phyloP scores from a whole-genome alignment of 2,329 filamentous ascomycete genomes.

The Atkinsonella hypoxylon region DNA sequence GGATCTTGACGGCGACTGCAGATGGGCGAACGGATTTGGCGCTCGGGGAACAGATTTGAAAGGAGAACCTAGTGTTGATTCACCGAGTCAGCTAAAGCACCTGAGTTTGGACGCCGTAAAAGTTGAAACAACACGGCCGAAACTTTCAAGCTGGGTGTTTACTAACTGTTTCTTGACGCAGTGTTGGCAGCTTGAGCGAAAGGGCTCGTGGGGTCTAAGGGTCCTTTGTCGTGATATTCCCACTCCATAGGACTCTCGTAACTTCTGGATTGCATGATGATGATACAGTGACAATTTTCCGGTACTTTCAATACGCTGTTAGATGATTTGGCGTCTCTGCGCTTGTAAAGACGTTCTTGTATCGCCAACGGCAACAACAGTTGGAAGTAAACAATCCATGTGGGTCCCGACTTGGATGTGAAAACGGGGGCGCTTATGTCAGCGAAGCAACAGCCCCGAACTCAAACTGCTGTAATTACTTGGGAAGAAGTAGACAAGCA shows the following conservation, averaged over 20 bases:
- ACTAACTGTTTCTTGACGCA: conserved; percentile 30
- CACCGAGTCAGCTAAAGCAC: conserved; percentile 11
- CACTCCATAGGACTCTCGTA: conserved; percentile 55
- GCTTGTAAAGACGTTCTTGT: conserved; percentile 4
- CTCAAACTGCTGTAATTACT: no score
- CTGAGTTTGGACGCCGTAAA: no score
- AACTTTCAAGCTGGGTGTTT: background rate
- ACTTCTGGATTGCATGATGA: conserved; percentile 40
- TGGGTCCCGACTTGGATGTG: conserved; percentile 5
- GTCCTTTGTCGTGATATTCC: conserved; percentile 48
- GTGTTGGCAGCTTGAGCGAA: conserved; percentile 41
- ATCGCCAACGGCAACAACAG: conserved; percentile 16
- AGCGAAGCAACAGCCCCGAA: conserved; percentile 9
- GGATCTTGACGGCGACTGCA: conserved; percentile 29
- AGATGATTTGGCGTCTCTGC: background rate
- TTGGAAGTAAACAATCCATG: conserved; percentile 23
- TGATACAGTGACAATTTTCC: background rate
- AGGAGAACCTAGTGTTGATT: conserved; percentile 26
- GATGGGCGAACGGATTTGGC: conserved; percentile 23
- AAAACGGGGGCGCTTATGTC: conserved; percentile 16
- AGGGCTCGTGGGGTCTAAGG: conserved; percentile 48
- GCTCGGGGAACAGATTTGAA: conserved; percentile 21
- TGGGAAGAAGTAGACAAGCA: background rate
- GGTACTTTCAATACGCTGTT: background rate
- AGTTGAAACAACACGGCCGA: background rate